These are phyloP conservation scores for Rhizopus delemar DNA, from an alignment of 371 early-diverging fungal genomes.

Conservation along the genomic window DNA sequence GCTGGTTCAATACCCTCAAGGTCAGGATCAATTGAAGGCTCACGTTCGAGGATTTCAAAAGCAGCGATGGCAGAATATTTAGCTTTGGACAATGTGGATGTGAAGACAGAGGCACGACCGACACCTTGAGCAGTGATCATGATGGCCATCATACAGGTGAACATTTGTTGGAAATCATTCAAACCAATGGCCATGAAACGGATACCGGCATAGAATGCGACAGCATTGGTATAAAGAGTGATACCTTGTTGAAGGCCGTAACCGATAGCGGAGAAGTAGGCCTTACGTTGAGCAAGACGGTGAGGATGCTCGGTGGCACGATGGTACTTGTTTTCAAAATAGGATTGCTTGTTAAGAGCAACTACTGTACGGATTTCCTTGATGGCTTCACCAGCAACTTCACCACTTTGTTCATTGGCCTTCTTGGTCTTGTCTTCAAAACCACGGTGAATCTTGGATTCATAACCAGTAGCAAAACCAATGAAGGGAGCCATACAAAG, in stretches of 20 bases:
- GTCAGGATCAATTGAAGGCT: slow-evolving; percentile 70
- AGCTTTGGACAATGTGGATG: slow-evolving; percentile 72
- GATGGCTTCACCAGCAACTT: slow-evolving; percentile 84
- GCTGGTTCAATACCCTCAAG: slow-evolving; percentile 57
- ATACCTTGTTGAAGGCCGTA: slow-evolving; percentile 71
- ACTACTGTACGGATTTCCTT: slow-evolving; percentile 87
- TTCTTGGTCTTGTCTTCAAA: slow-evolving; percentile 63
- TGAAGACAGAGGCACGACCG: slow-evolving; percentile 58
- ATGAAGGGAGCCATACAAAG: slow-evolving; percentile 57
- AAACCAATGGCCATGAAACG: slow-evolving; percentile 42
- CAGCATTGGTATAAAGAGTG: slow-evolving; percentile 65
- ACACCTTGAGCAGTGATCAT: slow-evolving; percentile 75
- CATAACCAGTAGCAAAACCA: slow-evolving; percentile 46
- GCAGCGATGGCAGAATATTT: slow-evolving; percentile 79
- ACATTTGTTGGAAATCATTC: slow-evolving; percentile 46
- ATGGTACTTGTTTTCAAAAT: slow-evolving; percentile 64
- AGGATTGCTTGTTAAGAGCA: slow-evolving; percentile 75
- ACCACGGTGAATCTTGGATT: slow-evolving; percentile 51
- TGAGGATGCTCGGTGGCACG: slow-evolving; percentile 68
- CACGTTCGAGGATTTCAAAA: slow-evolving; percentile 75
- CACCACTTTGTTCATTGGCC: slow-evolving; percentile 71
- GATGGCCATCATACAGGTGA: slow-evolving; percentile 72
- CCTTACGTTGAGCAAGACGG: slow-evolving; percentile 57
- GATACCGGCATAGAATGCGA: slow-evolving; percentile 63
- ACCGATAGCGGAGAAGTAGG: slow-evolving; percentile 58